Percentiles rank a stretch among this genome's conserved stretches.
These are phyloP conservation scores for Aspergillus persii DNA, from an alignment of 2,329 filamentous ascomycete species.

Conservation along the genomic window DNA sequence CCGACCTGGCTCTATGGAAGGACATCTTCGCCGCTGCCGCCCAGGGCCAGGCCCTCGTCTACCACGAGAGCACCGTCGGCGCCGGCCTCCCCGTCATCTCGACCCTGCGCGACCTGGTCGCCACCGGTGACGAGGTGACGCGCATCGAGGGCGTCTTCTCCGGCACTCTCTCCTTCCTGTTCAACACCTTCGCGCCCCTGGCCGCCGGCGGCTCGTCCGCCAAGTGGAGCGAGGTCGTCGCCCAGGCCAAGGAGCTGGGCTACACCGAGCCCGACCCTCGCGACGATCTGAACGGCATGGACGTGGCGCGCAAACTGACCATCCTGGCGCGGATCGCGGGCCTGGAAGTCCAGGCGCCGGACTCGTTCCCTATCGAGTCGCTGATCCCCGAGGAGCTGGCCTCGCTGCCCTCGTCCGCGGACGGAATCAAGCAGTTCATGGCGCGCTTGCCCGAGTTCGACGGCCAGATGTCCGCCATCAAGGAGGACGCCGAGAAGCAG, in stretches of 20 bases:
- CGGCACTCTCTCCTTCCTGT: conserved; percentile 95
- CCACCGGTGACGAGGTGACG: conserved; percentile 86
- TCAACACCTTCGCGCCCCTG: conserved; percentile 92
- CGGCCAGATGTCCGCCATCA: conserved; percentile 82
- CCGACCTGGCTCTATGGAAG: conserved; percentile 76
- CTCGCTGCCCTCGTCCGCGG: conserved; percentile 57
- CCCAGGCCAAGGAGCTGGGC: conserved; percentile 85
- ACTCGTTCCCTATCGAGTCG: conserved; percentile 88
- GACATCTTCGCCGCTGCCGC: conserved; percentile 76
- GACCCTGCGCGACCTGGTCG: conserved; percentile 88
- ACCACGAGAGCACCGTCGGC: conserved; percentile 93
- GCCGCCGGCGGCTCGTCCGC: conserved; percentile 59
- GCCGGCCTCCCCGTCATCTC: conserved; percentile 92
- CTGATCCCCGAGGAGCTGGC: conserved; percentile 88
- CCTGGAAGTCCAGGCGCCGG: conserved; percentile 75
- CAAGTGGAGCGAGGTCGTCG: conserved; percentile 87
- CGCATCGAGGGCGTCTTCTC: conserved; percentile 97
- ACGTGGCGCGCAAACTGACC: conserved; percentile 93
- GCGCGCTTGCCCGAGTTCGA: conserved; percentile 78
- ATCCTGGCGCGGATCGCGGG: conserved; percentile 87
- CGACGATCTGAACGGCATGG: conserved; percentile 82
- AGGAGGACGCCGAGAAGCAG: conserved; percentile 77
- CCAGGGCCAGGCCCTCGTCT: conserved; percentile 68
- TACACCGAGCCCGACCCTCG: conserved; percentile 88
- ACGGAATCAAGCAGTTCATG: conserved; percentile 77